A percentile compares a stretch with the other conserved stretches of the same genome.
Conservation (phyloP, 306 rosid species). For the Medicago arabica region DNA sequence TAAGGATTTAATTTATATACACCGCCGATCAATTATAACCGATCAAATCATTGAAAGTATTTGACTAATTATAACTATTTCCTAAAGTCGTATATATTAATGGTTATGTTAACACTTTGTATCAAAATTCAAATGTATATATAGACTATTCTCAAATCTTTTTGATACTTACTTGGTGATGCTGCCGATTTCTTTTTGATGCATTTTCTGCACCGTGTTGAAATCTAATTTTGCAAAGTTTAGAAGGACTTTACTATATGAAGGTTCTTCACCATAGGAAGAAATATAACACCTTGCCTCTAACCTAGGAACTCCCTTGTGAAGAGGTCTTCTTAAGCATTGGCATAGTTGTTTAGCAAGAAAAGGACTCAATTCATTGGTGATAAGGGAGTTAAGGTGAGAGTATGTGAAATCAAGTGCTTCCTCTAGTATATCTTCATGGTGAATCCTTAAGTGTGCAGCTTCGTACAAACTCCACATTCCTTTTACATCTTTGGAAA, state of each 20-base stretch:
- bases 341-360: constrained; percentile 13
- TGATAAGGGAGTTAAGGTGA: constrained; percentile 12
- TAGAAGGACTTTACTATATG: constrained; percentile 38
- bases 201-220: constrained; percentile 48
- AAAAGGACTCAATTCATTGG: constrained; percentile 1
- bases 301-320: constrained; percentile 45
- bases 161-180: constrained; percentile 34
- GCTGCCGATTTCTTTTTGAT: constrained; percentile 35
- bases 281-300: constrained; percentile 44
- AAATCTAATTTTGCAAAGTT: constrained; percentile 56
- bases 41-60: too few relatives aligned
- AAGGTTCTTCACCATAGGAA: constrained; percentile 46
- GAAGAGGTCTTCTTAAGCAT: constrained; percentile 40
- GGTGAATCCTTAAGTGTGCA: constrained; percentile 40
- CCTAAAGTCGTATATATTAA: too few relatives aligned
- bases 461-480: constrained; percentile 62
- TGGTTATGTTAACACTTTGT: too few relatives aligned
- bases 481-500: constrained; percentile 41
- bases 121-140: too few relatives aligned
- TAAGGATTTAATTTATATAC: too few relatives aligned
- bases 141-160: too few relatives aligned
- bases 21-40: too few relatives aligned
- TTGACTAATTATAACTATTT: too few relatives aligned
- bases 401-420: constrained; percentile 41
- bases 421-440: constrained; percentile 53